Conservation (phyloP, 2,329 filamentous ascomycete species). For the Ophiostoma ulmi region DNA sequence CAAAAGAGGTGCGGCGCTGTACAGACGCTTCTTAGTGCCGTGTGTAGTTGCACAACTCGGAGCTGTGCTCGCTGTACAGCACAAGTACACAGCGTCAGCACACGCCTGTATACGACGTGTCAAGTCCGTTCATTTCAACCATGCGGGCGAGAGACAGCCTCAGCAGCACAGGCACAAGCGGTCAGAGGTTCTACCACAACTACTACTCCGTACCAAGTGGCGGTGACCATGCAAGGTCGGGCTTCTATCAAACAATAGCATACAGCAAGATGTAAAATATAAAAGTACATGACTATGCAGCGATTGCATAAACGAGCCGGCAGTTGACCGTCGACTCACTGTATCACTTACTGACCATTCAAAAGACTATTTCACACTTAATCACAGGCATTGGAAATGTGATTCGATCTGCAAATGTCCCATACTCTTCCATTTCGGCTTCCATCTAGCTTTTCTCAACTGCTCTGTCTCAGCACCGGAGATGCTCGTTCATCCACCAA, state of each 20-base stretch:
- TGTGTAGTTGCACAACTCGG: background rate
- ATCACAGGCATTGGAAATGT: too few species aligned
- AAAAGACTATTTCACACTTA: too few species aligned
- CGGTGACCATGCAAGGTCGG: conserved; percentile 17
- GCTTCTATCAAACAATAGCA: background rate
- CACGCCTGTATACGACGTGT: conserved; percentile 1
- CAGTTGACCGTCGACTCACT: too few species aligned
- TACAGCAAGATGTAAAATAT: background rate
- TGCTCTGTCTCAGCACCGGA: conserved; percentile 4
- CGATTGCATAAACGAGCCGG: background rate
- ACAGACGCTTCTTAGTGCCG: too few species aligned
- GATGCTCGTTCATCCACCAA: conserved; percentile 2
- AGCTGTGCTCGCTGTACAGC: background rate
- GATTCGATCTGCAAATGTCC: too few species aligned
- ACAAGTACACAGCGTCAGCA: background rate
- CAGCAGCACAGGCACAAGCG: background rate
- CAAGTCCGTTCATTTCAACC: background rate
- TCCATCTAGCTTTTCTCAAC: background rate
- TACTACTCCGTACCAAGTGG: conserved; percentile 5
- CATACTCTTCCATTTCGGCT: background rate
- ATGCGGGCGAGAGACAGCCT: conserved; percentile 6
- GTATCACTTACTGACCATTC: too few species aligned
- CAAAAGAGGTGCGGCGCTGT: background rate
- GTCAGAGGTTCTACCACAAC: background rate
- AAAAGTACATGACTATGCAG: background rate